Evolutionary conservation across 345 rosid genomes (phyloP).

Genomic region (Citrus glauca): DNA sequence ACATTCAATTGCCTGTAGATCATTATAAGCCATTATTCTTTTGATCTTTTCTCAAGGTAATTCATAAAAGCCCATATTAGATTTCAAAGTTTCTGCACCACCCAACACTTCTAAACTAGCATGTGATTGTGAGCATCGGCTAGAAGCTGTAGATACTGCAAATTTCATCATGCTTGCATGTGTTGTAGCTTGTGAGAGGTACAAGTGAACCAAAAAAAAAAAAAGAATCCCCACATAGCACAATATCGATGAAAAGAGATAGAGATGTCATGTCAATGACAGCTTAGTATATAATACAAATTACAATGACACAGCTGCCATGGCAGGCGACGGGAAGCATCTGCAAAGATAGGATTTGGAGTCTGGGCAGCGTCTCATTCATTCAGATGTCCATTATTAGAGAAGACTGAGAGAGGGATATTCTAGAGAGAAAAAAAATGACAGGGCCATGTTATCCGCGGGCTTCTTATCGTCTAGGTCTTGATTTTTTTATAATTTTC

Average conservation of each 20-base stretch:
- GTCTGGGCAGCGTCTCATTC: not conserved
- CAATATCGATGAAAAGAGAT: not conserved
- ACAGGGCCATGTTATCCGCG: too few relatives aligned
- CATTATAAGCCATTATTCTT: too few relatives aligned
- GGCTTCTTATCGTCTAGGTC: too few relatives aligned
- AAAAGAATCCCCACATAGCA: not conserved
- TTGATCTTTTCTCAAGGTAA: too few relatives aligned
- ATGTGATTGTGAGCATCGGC: not conserved
- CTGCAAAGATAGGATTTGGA: conserved; percentile 4
- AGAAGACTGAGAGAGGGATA: too few relatives aligned
- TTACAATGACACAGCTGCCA: too few relatives aligned
- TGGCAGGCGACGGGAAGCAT: not conserved
- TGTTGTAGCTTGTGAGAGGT: not conserved
- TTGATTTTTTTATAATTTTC: too few relatives aligned
- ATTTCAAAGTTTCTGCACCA: too few relatives aligned
- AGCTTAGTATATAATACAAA: not conserved
- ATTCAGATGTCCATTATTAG: too few relatives aligned
- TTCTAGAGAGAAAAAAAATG: too few relatives aligned
- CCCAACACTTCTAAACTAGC: not conserved
- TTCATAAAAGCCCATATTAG: too few relatives aligned
- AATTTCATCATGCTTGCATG: not conserved
- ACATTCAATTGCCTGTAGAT: too few relatives aligned
- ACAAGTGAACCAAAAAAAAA: not conserved
- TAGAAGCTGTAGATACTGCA: not conserved
- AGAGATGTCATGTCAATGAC: conserved; percentile 19